phyloP scores from a whole-genome alignment of 192 early-diverging fungal genomes.

The Backusella parvicylindrica region DNA sequence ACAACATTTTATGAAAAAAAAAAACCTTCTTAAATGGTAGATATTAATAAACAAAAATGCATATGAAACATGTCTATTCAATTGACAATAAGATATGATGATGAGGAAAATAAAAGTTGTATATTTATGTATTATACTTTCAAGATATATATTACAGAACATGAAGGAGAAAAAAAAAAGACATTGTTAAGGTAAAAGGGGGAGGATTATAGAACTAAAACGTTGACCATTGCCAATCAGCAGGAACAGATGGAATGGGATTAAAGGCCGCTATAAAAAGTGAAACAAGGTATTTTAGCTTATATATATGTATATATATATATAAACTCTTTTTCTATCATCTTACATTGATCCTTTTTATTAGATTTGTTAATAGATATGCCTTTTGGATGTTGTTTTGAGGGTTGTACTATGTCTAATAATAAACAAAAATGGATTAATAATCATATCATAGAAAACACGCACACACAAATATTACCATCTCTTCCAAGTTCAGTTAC shows the following conservation, averaged over 20 bases:
- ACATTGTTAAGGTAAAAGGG: neutral
- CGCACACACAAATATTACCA: conserved; percentile 2
- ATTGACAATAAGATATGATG: neutral
- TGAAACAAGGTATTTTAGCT: neutral
- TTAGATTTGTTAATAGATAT: conserved; percentile 6
- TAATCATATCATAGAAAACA: neutral
- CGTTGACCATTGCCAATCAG: conserved; percentile 18
- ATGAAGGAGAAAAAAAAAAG: neutral
- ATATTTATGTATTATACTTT: neutral
- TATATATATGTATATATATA: neutral
- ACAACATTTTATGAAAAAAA: neutral
- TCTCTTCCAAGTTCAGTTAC: conserved; percentile 27
- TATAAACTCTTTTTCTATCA: neutral
- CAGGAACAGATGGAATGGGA: conserved; percentile 10
- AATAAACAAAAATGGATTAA: neutral
- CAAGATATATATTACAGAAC: neutral
- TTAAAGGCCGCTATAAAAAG: conserved; percentile 6
- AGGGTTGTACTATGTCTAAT: neutral
- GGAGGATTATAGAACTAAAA: neutral
- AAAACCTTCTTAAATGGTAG: neutral
- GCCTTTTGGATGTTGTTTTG: neutral
- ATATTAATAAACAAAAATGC: neutral
- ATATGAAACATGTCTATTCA: neutral
- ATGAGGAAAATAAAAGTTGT: neutral
- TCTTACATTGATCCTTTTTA: conserved; percentile 9